phyloP scores from a whole-genome alignment of 495 filamentous ascomycete species.

The Xylaria cubensis region DNA sequence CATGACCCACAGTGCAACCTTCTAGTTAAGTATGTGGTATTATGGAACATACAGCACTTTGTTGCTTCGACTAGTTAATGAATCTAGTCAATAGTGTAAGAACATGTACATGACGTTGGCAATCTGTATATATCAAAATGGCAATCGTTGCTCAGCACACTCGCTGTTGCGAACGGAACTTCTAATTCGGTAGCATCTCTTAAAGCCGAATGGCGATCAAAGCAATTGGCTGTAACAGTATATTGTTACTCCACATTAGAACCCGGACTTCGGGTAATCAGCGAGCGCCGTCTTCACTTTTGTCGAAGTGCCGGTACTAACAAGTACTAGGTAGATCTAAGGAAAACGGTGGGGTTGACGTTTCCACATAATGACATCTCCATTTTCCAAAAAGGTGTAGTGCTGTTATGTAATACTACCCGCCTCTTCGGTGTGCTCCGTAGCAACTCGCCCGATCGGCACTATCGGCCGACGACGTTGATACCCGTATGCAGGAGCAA shows the following conservation, averaged over 20 bases:
- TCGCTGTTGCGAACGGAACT: not conserved
- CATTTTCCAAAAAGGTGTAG: not conserved
- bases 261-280: constrained; percentile 10
- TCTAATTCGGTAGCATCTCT: not conserved
- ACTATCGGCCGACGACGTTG: constrained; percentile 6
- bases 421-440: not conserved
- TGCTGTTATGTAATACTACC: not conserved
- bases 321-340: not conserved
- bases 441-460: not conserved
- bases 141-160: too few relatives aligned
- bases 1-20: too few relatives aligned
- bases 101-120: not conserved
- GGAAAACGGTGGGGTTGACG: not conserved
- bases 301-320: not conserved
- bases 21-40: too few relatives aligned
- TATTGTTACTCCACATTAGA: not conserved
- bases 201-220: not conserved
- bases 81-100: too few relatives aligned
- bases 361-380: not conserved
- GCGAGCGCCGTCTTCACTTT: not conserved
- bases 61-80: too few relatives aligned
- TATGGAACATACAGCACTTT: too few relatives aligned
- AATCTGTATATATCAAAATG: not conserved
- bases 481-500: not conserved
- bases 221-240: not conserved